Base-by-base conservation (phyloP, 2,329 filamentous ascomycete species). In the Fusarium austroafricanum region DNA sequence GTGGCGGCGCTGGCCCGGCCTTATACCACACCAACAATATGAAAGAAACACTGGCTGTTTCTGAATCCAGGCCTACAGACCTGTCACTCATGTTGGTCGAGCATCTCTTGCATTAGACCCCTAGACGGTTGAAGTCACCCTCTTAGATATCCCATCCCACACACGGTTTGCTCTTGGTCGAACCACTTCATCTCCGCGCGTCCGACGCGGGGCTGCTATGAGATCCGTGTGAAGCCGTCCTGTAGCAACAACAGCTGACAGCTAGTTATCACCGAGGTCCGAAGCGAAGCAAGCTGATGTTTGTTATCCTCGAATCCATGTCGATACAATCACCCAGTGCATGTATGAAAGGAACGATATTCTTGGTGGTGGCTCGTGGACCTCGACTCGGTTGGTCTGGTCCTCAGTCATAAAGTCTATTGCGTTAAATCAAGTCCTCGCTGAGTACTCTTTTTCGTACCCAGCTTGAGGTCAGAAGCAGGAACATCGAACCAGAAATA, bases 331-430 rank as follows among this genome's bases (percentile, higher is more conserved):
- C 65, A 70, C 65, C 20, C 29, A 26, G 26, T 18, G 51, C 42
- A 56, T 38, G 50, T 54, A 52, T 40, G 43, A 49, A 62, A 23
- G 45, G 43, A 45, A 55, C 43, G 29, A 39, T 46, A 45, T 35
- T 54, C n/a, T 56, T 71, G 50, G 50, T 67, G 56, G 64, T 71
- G 71, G 71, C 61, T 72, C 64, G 54, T 69, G 61, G 55, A 71
- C 60, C 61, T 65, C 26, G 71, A 73, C 71, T 69, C 71, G 64
- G 47, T 33, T 73, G 71, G 71, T 65, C 71, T 40, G 53, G 59
- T 60, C 71, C 67, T 60, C 64, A 69, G 63, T 73, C 67, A 71
- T 72, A 59, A 47, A 71, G 56, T 73, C 67, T 73, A 73, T 73
- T 73, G 67, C 44, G 59, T 70, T 58, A 40, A 57, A 64, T 49